A percentile compares a stretch with the other conserved stretches of the same genome.
These are phyloP conservation scores for Cladorrhinum sp. DNA, from an alignment of 2,329 filamentous ascomycete genomes.

Conservation along the genomic window DNA sequence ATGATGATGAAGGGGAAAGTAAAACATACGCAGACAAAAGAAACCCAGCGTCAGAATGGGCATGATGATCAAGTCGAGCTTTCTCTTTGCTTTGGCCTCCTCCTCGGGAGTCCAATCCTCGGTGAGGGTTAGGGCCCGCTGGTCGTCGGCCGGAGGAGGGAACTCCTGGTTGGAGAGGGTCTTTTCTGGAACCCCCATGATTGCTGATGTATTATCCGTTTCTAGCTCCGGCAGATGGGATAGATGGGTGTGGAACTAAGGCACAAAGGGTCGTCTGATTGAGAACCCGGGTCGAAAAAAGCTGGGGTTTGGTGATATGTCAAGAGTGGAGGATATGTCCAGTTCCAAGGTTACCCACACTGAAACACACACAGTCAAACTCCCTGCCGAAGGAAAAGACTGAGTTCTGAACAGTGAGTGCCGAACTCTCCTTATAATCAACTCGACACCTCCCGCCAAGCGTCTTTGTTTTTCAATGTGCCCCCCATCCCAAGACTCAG, in stretches of 20 bases:
- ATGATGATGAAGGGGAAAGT: neutral
- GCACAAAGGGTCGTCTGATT: neutral
- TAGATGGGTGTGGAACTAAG: neutral
- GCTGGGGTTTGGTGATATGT: neutral
- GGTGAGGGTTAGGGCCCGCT: conserved; percentile 30
- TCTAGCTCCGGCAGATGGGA: neutral
- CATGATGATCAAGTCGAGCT: conserved; percentile 44
- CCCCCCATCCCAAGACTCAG: neutral
- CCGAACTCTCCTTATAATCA: conserved; percentile 6
- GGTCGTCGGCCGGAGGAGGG: conserved; percentile 27
- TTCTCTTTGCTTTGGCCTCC: conserved; percentile 38
- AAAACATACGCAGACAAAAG: conserved; percentile 40
- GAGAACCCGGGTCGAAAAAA: neutral
- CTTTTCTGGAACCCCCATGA: conserved; percentile 3
- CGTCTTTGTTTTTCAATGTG: conserved; percentile 5
- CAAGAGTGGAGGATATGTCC: neutral
- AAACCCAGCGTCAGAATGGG: conserved; percentile 42
- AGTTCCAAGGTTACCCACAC: neutral
- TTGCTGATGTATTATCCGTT: neutral
- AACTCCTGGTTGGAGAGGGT: conserved; percentile 6
- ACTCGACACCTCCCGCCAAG: conserved; percentile 2
- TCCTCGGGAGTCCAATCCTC: conserved; percentile 38
- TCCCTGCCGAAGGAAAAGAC: neutral
- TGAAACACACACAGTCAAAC: neutral
- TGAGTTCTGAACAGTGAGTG: neutral